Evolutionary conservation across 1,139 yeast genomes (phyloP), one percentile per base, ranked within the genome.

Genomic region (Hansenula lynferdii): DNA sequence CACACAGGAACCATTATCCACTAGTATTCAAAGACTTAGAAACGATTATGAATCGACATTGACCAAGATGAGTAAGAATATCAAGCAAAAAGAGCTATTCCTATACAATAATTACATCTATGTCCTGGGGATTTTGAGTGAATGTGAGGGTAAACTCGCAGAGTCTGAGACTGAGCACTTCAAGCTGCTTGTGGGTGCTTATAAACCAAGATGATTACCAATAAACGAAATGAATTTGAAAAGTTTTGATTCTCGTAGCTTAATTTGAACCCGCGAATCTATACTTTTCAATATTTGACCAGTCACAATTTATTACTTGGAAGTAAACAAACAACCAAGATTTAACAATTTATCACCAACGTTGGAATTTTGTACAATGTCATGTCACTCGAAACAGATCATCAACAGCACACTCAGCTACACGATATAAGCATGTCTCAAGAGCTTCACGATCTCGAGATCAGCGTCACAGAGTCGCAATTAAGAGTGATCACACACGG

Each of bases 31-130:
- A 8, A 69, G 96, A 41, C 63, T 92, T 30, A 65, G 90, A 37
- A 80, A 78, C 51, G 96, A 85, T 47, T 90, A 79, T 57, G 97
- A 92, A 57, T 77, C 76, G 23, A 71, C 80, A 2, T 61, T 92
- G 55, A 85, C 95, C 2, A 87, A 83, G 51, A 61, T 85, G 39
- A 73, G 83, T 45, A 69, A 68, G 39, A 67, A 69, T 44, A 64
- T 73, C 14, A 64, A 68, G 26, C 77, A 78, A 37, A 73, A 80
- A 40, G 95, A 85, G 52, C 64, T 77, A 34, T 87, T 90, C 56
- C 65, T 90, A 41, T 83, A 77, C 55, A 83, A 83, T 48, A 92
- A 92, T 55, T 90, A 85, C 58, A 73, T 72, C 38, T 62, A 76
- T 42, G 67, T 79, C 12, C 66, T 64, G 16, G 75, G 70, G 26